These are phyloP conservation scores for Hygrophoropsis aurantiaca DNA, from an alignment of 768 basidiomycete genomes.

Conservation along the genomic window DNA sequence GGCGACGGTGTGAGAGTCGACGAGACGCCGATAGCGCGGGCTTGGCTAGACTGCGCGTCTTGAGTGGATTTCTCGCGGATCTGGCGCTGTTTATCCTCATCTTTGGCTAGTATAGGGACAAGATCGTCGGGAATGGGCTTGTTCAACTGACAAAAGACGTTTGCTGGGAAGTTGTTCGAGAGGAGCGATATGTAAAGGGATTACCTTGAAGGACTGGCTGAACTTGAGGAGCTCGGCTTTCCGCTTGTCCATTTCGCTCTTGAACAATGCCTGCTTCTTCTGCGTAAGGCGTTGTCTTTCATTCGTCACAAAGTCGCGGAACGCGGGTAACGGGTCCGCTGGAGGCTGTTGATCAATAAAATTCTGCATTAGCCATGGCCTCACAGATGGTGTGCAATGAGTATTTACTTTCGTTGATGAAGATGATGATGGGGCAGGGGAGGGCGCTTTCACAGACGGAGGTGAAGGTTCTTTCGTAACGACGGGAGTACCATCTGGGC, in stretches of 20 bases:
- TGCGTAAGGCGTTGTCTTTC: conserved; percentile 89
- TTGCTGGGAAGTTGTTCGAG: conserved; percentile 1
- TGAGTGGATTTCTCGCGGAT: conserved; percentile 76
- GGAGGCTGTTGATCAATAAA: conserved; percentile 46
- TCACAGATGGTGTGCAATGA: background rate
- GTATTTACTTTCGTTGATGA: conserved; percentile 50
- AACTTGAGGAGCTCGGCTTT: conserved; percentile 93
- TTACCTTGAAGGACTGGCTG: conserved; percentile 90
- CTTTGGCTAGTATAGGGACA: conserved; percentile 89
- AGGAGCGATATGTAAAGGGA: conserved; percentile 13
- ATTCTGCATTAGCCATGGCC: conserved; percentile 4
- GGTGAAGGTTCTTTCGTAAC: conserved; percentile 41
- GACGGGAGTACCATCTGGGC: conserved; percentile 65
- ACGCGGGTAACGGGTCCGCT: conserved; percentile 77
- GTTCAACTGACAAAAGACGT: conserved; percentile 65
- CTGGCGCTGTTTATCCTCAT: conserved; percentile 83
- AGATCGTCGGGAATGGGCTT: conserved; percentile 95
- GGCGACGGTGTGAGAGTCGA: conserved; percentile 41
- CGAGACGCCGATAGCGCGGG: conserved; percentile 67
- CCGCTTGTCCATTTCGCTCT: conserved; percentile 93
- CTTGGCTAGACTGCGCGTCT: conserved; percentile 65
- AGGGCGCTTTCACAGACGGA: conserved; percentile 60
- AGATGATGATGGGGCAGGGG: conserved; percentile 54
- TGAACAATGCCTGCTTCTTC: conserved; percentile 85
- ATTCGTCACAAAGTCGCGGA: conserved; percentile 89